Conservation (phyloP, 2,329 filamentous ascomycete genomes). For the Alternaria postmessia region DNA sequence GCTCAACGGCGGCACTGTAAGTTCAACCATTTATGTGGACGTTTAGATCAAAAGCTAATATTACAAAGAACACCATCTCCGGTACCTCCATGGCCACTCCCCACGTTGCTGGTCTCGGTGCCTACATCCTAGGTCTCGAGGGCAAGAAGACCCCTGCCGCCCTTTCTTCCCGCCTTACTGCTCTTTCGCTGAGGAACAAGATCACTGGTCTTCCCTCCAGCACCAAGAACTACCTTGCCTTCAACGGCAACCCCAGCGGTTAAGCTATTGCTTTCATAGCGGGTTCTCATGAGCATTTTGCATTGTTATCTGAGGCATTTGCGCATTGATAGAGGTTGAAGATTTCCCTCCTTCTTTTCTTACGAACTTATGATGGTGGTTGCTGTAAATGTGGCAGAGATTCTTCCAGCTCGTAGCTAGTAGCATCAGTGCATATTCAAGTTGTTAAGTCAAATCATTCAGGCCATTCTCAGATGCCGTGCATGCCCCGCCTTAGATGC, state of each 20-base stretch:
- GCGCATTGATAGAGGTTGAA: constrained; percentile 6
- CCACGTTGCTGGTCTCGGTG: constrained; percentile 74
- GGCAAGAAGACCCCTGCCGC: constrained; percentile 56
- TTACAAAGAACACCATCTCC: constrained; percentile 59
- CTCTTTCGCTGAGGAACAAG: constrained; percentile 53
- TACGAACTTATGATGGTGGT: constrained; percentile 13
- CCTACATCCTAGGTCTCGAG: constrained; percentile 69
- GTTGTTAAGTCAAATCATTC: background rate
- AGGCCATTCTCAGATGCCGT: background rate
- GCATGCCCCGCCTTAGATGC: background rate
- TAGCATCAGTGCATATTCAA: constrained; percentile 9
- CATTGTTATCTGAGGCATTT: background rate
- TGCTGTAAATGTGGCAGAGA: background rate
- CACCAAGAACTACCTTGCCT: constrained; percentile 63
- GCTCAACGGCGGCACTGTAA: constrained; percentile 50
- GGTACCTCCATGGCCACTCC: constrained; percentile 74
- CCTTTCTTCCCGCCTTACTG: constrained; percentile 59
- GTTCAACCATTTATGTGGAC: background rate
- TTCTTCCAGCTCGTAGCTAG: background rate
- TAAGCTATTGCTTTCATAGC: constrained; percentile 13
- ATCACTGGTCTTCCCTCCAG: constrained; percentile 55
- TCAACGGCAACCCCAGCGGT: constrained; percentile 58
- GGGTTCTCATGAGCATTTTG: background rate
- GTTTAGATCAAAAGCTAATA: constrained; percentile 11
- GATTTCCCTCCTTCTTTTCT: constrained; percentile 10